Evolutionary conservation across 345 rosid genomes (phyloP).

Genomic region (Lepidium aucheri): DNA sequence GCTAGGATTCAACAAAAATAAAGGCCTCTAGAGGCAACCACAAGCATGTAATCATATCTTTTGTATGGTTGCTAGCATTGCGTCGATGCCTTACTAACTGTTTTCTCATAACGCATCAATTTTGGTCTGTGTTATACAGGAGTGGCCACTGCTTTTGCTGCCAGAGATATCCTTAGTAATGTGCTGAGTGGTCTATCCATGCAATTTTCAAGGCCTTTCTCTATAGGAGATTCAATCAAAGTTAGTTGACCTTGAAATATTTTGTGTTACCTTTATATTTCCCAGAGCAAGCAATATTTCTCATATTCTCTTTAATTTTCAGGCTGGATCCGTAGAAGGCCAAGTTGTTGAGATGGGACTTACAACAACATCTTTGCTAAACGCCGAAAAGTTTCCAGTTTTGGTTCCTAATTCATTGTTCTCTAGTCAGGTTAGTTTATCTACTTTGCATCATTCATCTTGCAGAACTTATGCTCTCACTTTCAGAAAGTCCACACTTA

Average conservation of each 20-base stretch:
- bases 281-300: background rate
- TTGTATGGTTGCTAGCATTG: background rate
- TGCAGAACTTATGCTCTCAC: background rate
- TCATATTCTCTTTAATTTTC: background rate
- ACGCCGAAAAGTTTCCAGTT: slow-evolving; percentile 74
- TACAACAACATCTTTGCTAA: slow-evolving; percentile 66
- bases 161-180: slow-evolving; percentile 84
- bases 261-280: background rate
- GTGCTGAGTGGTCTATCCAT: slow-evolving; percentile 85
- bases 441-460: background rate
- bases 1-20: background rate
- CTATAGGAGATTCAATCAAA: slow-evolving; percentile 90
- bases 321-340: slow-evolving; percentile 94
- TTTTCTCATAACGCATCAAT: background rate
- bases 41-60: background rate
- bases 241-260: slow-evolving; percentile 32
- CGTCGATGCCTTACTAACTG: background rate
- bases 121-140: slow-evolving; percentile 34
- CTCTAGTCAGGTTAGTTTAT: slow-evolving; percentile 73
- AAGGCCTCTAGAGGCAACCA: background rate
- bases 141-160: slow-evolving; percentile 98
- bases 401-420: slow-evolving; percentile 88
- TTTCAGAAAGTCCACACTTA: background rate
- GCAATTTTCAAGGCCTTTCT: slow-evolving; percentile 84
- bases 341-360: slow-evolving; percentile 94